phyloP scores from a whole-genome alignment of 1,139 yeast species.

The Yamadazyma triangularis region DNA sequence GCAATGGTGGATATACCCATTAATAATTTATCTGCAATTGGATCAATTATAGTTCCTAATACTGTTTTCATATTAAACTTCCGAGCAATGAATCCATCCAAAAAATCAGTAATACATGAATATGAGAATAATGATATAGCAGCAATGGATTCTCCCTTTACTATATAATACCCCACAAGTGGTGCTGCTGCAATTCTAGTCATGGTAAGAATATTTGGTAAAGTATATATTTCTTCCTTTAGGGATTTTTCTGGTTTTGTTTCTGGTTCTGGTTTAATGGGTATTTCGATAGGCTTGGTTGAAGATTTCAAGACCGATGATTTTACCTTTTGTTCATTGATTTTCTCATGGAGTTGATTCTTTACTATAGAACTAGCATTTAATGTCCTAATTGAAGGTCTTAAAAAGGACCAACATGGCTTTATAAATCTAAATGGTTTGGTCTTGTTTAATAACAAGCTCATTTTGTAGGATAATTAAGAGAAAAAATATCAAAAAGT shows the following conservation, averaged over 20 bases:
- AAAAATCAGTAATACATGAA: slow-evolving; percentile 84
- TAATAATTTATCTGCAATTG: slow-evolving; percentile 88
- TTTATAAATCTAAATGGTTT: too few relatives aligned
- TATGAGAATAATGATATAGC: slow-evolving; percentile 76
- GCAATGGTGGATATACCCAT: slow-evolving; percentile 85
- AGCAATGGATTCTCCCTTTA: slow-evolving; percentile 52
- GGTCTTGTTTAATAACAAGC: too few relatives aligned
- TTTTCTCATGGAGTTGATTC: too few relatives aligned
- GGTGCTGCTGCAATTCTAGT: slow-evolving; percentile 81
- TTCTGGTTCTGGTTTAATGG: background rate
- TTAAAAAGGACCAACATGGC: too few relatives aligned
- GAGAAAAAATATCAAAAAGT: too few relatives aligned
- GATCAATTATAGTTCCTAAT: slow-evolving; percentile 89
- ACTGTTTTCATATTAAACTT: slow-evolving; percentile 70
- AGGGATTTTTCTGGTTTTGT: background rate
- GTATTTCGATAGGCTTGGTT: too few relatives aligned
- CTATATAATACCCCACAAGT: slow-evolving; percentile 70
- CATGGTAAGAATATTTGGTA: slow-evolving; percentile 82
- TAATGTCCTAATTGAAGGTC: too few relatives aligned
- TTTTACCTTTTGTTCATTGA: too few relatives aligned
- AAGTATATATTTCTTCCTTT: slow-evolving; percentile 60
- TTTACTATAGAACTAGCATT: too few relatives aligned
- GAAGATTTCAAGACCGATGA: too few relatives aligned
- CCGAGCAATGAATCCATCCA: slow-evolving; percentile 91
- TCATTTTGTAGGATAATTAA: too few relatives aligned